Base-by-base conservation (phyloP, 1,284 basidiomycete genomes). In the Austroboletus sp. region DNA sequence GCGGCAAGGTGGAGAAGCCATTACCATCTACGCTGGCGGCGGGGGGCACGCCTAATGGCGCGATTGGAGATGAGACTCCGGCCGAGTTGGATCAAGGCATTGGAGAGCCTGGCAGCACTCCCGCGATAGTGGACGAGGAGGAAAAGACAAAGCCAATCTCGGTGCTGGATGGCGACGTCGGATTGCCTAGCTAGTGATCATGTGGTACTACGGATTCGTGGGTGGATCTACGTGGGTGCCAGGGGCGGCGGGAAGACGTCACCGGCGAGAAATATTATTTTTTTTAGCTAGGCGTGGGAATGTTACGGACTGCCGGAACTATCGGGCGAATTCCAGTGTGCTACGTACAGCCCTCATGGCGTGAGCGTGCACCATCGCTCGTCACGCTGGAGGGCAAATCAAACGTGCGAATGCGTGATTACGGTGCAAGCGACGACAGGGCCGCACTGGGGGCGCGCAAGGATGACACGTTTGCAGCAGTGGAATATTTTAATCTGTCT, bases 1-100 rank as follows among this genome's bases (percentile, higher is more conserved):
- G 58, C 27, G 34, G 42, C 17, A 62, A 52, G 44, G 33, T 29
- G 31, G 61, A 66, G 29, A 63, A 66, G 45, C 59, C 62, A 36
- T 51, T 68, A 10, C 61, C 61, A 29, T 51, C 58, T n/a, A 6
- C 34, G 34, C 34, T 17, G 4, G 19, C 19, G 19, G 4, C 19
- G 6, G 34, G 23, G 13, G 8, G 19, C n/a, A 12, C 19, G 6
- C 17, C 45, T 29, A 46, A 48, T 50, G 49, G 46, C 17, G 26
- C 45, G 25, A 45, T 40, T 36, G 33, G 15, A 29, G 57, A 47
- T 21, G 51, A 53, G 29, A 13, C 13, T 37, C 29, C 36, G 46
- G 56, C 36, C 38, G 40, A 46, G 25, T 44, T 47, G 1, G 51
- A 66, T 39, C 41, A 19, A 43, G 63, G 49, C 35, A 42, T 48